Evolutionary conservation across 106 monocot species (phyloP).

Genomic region (Phalaenopsis equestris): DNA sequence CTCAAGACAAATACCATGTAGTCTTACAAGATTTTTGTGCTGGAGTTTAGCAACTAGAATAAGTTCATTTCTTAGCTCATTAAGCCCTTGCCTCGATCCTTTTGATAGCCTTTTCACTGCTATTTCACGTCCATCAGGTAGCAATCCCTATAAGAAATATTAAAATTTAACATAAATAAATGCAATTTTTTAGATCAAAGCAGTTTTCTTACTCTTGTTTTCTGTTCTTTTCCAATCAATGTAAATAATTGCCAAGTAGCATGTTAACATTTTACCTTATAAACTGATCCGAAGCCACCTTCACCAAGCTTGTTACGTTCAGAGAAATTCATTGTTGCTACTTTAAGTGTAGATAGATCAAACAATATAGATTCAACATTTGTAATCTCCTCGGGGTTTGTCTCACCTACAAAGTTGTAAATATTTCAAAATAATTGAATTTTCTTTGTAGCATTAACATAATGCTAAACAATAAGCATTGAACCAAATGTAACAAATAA

Average conservation of each 20-base stretch:
- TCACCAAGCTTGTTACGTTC: slow-evolving; percentile 18
- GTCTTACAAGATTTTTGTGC: slow-evolving; percentile 25
- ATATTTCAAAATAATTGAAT: too few species aligned
- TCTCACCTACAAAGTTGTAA: neutral
- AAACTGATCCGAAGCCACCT: slow-evolving; percentile 36
- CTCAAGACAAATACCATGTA: slow-evolving; percentile 23
- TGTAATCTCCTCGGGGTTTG: neutral
- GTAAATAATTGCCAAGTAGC: neutral
- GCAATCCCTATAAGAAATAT: slow-evolving; percentile 2
- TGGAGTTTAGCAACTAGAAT: slow-evolving; percentile 24
- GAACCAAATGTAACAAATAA: too few species aligned
- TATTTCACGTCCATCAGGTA: slow-evolving; percentile 17
- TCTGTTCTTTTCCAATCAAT: neutral
- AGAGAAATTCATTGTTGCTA: slow-evolving; percentile 19
- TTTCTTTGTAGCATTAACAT: too few species aligned
- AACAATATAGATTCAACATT: neutral
- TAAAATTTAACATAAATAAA: too few species aligned
- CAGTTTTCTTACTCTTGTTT: neutral
- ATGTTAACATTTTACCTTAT: slow-evolving; percentile 13
- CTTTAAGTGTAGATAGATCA: slow-evolving; percentile 7
- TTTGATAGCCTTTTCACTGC: slow-evolving; percentile 29
- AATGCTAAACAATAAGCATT: too few species aligned
- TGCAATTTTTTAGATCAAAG: neutral
- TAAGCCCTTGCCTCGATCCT: slow-evolving; percentile 15
- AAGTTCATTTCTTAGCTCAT: slow-evolving; percentile 25